Conservation (phyloP, 257 asterid genomes). For the Paraleonurus japonicus region DNA sequence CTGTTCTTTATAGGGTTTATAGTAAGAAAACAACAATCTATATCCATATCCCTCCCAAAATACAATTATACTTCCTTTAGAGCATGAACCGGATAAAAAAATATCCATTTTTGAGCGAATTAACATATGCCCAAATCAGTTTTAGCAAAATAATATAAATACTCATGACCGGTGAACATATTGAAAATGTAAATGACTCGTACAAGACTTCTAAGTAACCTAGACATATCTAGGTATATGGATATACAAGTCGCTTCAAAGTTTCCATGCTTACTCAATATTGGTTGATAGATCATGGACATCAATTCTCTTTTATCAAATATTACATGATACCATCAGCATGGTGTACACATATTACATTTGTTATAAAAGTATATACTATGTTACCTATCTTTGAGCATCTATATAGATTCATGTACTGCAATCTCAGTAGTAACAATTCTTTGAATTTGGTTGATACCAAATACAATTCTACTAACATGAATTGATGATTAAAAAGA, state of each 20-base stretch:
- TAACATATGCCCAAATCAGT: not conserved
- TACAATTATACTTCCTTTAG: not conserved
- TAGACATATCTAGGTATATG: not conserved
- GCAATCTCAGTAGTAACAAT: not conserved
- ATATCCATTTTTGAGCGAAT: not conserved
- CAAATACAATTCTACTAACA: not conserved
- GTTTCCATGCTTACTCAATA: not conserved
- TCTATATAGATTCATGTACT: not conserved
- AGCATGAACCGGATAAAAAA: not conserved
- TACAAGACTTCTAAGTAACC: not conserved
- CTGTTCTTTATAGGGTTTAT: not conserved
- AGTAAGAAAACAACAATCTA: not conserved
- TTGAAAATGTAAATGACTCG: not conserved
- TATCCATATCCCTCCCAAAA: not conserved
- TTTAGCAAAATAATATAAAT: not conserved
- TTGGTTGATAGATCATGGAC: not conserved
- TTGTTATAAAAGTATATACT: not conserved
- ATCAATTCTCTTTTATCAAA: not conserved
- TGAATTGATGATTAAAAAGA: not conserved
- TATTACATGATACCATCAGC: not conserved
- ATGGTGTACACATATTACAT: not conserved
- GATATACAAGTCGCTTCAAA: not conserved
- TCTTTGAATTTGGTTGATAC: not conserved
- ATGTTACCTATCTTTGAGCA: not conserved
- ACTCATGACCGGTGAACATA: not conserved